Base-by-base conservation (phyloP, 169 alveolate genomes). In the Eimeria sp. region DNA sequence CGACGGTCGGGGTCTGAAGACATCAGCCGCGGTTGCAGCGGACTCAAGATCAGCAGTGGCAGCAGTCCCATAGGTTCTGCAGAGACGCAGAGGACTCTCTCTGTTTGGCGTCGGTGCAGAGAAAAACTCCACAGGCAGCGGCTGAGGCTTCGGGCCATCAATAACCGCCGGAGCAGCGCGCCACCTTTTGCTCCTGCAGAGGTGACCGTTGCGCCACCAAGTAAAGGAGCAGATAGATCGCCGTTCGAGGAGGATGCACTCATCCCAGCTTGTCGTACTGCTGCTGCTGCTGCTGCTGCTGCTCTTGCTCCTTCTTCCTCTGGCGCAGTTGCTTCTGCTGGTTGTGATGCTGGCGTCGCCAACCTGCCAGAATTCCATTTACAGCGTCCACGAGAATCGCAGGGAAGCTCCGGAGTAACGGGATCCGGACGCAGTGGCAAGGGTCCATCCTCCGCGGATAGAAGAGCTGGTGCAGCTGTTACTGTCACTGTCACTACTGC, bases 81-180 rank as follows among this genome's bases (percentile, higher is more conserved):
- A 52, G 91, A 33, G 10, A 8, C 43, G 4, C 76, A 58, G 80
- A 27, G 37, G 54, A 23, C 68, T 9, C 33, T 9, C 4, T 85
- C 91, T 25, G 25, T 62, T 56, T 85, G 91, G 91, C 91, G 78
- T 56, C 91, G 91, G 27, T 85, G 91, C 80, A 85, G 78, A 43
- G 91, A 85, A 23, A 85, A 66, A 82, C 91, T 85, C 49, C 91
- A 85, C 80, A 85, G 64, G 64, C 91, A 62, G 60, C 91, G 91
- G 10, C 14, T 60, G 43, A 33, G 25, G 78, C 64, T 37, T 37
- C 62, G 91, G 49, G 64, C 80, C 11, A 6, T 40, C 62, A 40
- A 18, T 16, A 6, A 52, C 62, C 78, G 56, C 52, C 60, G 80
- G 11, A 62, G 58, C 78, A 60, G 49, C 76, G 62, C 20, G 60